A percentile compares a stretch with the other conserved stretches of the same genome.
phyloP scores from a whole-genome alignment of 371 early-diverging fungal species.

The Mortierella sp. region DNA sequence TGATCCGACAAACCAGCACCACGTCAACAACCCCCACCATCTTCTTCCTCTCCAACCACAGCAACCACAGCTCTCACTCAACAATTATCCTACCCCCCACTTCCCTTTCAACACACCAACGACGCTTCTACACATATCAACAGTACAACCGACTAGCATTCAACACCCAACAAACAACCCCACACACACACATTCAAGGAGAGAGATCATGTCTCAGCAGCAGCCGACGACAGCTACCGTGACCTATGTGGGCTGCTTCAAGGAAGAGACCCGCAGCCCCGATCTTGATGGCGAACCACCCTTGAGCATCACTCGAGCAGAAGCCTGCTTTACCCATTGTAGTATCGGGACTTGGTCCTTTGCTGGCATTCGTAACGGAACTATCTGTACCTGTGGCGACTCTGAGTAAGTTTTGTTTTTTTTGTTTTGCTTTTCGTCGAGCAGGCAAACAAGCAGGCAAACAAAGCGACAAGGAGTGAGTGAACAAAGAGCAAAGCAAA shows the following conservation, averaged over 20 bases:
- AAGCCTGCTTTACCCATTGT: conserved; percentile 51
- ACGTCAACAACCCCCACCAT: neutral
- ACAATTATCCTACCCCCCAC: neutral
- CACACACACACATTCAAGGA: neutral
- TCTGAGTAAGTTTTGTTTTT: conserved; percentile 33
- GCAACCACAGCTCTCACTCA: neutral
- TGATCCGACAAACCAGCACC: neutral
- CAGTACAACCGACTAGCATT: neutral
- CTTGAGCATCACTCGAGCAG: conserved; percentile 38
- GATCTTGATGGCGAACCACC: conserved; percentile 53
- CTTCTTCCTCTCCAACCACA: neutral
- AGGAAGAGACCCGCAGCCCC: conserved; percentile 31
- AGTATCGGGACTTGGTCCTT: conserved; percentile 52
- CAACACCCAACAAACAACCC: neutral
- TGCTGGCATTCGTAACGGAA: conserved; percentile 48
- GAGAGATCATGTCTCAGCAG: conserved; percentile 4
- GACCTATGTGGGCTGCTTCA: conserved; percentile 42
- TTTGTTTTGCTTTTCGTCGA: neutral
- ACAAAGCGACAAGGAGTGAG: neutral
- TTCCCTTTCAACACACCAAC: neutral
- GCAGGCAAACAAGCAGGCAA: neutral
- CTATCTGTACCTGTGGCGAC: conserved; percentile 55
- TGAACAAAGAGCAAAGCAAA: too few species aligned
- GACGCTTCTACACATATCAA: neutral
- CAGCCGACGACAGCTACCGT: conserved; percentile 20